Percentiles rank a stretch among this genome's conserved stretches.
Evolutionary conservation across 2,329 filamentous ascomycete species (phyloP).

Genomic region (Amphichorda felina): DNA sequence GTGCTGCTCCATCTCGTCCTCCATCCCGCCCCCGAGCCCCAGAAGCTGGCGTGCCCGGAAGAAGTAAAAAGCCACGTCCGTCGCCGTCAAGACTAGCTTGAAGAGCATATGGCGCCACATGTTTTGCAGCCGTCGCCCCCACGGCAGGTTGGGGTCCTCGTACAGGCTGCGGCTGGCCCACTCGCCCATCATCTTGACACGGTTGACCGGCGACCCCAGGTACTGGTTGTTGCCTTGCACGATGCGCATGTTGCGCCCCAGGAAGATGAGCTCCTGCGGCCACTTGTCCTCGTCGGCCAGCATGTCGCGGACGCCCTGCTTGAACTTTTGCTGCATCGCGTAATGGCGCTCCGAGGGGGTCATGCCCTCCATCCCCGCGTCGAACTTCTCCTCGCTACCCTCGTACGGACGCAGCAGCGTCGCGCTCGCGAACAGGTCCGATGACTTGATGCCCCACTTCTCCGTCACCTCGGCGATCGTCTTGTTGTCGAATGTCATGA

Average conservation of each 20-base stretch:
- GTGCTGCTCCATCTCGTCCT: slow-evolving; percentile 80
- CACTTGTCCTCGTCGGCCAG: slow-evolving; percentile 78
- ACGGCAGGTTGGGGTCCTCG: slow-evolving; percentile 55
- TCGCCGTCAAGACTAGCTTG: slow-evolving; percentile 59
- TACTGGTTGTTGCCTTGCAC: slow-evolving; percentile 91
- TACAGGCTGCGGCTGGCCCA: slow-evolving; percentile 84
- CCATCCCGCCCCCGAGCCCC: slow-evolving; percentile 73
- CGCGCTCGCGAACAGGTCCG: slow-evolving; percentile 83
- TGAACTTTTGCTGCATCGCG: slow-evolving; percentile 79
- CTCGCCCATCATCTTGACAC: slow-evolving; percentile 84
- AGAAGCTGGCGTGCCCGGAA: slow-evolving; percentile 67
- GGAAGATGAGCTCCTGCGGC: slow-evolving; percentile 85
- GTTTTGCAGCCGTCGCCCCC: slow-evolving; percentile 52
- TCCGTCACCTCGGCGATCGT: slow-evolving; percentile 61
- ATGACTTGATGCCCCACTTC: slow-evolving; percentile 78
- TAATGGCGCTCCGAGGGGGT: slow-evolving; percentile 64
- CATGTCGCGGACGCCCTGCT: slow-evolving; percentile 54
- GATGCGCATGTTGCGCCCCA: slow-evolving; percentile 83
- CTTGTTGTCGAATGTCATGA: slow-evolving; percentile 86
- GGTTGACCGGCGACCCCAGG: slow-evolving; percentile 78
- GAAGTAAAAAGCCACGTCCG: slow-evolving; percentile 75
- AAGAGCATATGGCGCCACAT: slow-evolving; percentile 75
- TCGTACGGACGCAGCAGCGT: slow-evolving; percentile 86
- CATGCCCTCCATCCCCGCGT: slow-evolving; percentile 46
- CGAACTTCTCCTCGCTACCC: slow-evolving; percentile 61